Base-by-base conservation (phyloP, 345 rosid genomes). In the Corchorus olitorius region DNA sequence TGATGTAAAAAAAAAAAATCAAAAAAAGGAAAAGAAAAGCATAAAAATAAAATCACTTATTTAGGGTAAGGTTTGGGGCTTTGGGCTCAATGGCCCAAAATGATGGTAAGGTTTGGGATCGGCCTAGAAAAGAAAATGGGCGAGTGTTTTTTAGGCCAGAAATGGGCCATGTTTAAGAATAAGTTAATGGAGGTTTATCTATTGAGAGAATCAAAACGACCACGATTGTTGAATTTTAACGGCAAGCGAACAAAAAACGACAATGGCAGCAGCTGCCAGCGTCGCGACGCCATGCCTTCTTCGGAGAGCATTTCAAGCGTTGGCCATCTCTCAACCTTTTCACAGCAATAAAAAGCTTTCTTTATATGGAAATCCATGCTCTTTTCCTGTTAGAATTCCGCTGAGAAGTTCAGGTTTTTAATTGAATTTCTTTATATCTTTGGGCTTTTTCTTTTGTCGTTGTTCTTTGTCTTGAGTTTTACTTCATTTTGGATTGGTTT, bases 191-290 rank as follows among this genome's bases (percentile, higher is more conserved):
- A 27, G 27, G 27, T 27, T 27, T 27, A 27, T 27, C 27, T 27
- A 27, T 27, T 27, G 27, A 27, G 27, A 27, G 27, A 27, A 27
- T 27, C 27, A 27, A 27, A 27, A 27, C 27, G 27, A 27, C 27
- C 27, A 27, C 27, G 27, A 27, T 27, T 27, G 27, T 16, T 20
- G 5, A 62, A 14, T 22, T 37, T 22, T 8, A 49, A 27, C 58
- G 60, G 27, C 34, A 22, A 19, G 14, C 70, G 33, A 65, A n/a
- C 16, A 16, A 10, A 27, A 39, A 48, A 46, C 64, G 74, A 78
- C 83, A 75, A 88, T 88, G 94, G 91, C 85, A 49, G 80, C 78
- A 49, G 80, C 78, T 78, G 45, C 79, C 33, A 76, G 84, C 71
- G 60, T 79, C 66, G 58, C 83, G n/a, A 74, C 91, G 39, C 85